Evolutionary conservation across 495 filamentous ascomycete species (phyloP), one percentile per base, ranked within the genome.

Genomic region (Aspergillus biplanus): DNA sequence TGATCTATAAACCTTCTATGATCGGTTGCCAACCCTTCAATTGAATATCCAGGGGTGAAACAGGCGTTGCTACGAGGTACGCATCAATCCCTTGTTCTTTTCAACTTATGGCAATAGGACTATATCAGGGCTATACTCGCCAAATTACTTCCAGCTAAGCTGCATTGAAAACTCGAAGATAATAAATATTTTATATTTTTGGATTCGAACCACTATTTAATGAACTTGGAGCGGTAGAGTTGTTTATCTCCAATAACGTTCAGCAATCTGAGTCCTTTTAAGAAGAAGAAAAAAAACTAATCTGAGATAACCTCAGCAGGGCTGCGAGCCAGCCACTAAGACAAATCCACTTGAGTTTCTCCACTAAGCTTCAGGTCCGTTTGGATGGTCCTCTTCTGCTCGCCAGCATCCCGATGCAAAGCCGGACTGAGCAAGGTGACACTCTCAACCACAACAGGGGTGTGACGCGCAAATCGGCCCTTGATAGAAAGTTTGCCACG

Each of bases 391-490:
- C 71, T 37, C 46, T 65, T 72, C 39, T 71, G n/a, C 58, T 48
- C 15, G 18, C 58, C 32, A 50, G 56, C 33, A 49, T n/a, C 44
- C 58, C 9, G 7, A 12, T 6, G 49, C 44, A n/a, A 27, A 12
- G 64, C 54, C 65, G 73, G 67, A 11, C 86, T 83, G 42, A 90
- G 69, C 52, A 91, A 66, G 3, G 81, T 86, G 18, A 90, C 71
- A 65, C 80, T 80, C 42, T 79, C 79, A 34, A 94, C 75, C 60
- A 75, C 75, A 27, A 89, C 75, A 21, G 73, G 68, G 13, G 68
- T 58, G 16, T 75, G 64, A 60, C 78, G 86, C 0, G 78, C 83
- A 62, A 86, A 89, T 5, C 72, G 74, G 2, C 87, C 87, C 44
- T 73, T 74, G 57, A 86, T 75, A 0, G 53, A 74, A 18, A 91